Evolutionary conservation across 2,329 filamentous ascomycete genomes (phyloP), one percentile per base, ranked within the genome.

Genomic region (Colletotrichum lindemuthianum): DNA sequence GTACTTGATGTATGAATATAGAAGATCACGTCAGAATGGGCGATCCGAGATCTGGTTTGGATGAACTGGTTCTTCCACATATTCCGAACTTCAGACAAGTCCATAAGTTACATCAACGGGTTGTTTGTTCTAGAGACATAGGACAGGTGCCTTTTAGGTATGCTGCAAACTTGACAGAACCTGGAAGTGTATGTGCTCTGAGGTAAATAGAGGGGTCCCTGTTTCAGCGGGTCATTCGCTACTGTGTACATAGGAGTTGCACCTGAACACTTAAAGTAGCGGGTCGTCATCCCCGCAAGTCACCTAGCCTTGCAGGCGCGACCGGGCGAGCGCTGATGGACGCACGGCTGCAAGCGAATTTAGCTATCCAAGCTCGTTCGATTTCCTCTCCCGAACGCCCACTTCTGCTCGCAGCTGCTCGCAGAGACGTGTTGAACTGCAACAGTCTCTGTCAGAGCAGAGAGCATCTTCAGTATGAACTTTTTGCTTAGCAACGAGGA

Each of bases 401-500:
- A 7, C 8, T 44, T 2, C 9, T 36, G 11, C 36, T 3, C 24
- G 24, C 24, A 24, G 24, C 9, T 36, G 11, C 36, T 3, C 24
- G 24, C 24, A 24, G 24, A 24, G 24, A 24, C 24, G 24, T 24
- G 24, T 24, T 24, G 24, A 24, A 24, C 5, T 4, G 24, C 24
- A 24, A 24, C 24, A 24, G 24, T 24, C 24, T 24, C 24, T 24
- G 5, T 2, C 24, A 24, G 24, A 24, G 24, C 24, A 44, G 36
- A 39, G 8, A 47, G 65, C 60, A 24, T 53, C 3, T 12, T 16
- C 68, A 73, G 68, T 54, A 88, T 88, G 86, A 88, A 88, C 69
- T 75, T 88, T 8, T 75, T 88, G 16, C 79, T 88, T 6, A 88
- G 86, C 43, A 86, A 88, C 75, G 86, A 88, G 44, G 66, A 68